Evolutionary conservation across 305 asterid genomes (phyloP).

Genomic region (Solanum aculeatissimum): DNA sequence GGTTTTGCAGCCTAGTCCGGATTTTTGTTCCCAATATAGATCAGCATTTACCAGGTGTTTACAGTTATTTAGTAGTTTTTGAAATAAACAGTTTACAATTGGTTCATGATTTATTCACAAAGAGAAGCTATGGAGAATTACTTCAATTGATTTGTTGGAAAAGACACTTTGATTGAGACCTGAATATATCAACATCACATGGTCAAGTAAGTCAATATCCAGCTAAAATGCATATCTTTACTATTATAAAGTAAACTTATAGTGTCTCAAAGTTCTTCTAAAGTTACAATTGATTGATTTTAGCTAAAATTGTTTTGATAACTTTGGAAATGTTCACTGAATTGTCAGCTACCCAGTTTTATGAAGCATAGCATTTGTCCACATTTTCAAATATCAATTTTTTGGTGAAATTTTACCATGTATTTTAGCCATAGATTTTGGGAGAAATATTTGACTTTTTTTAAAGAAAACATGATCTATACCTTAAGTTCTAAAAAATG

Average conservation of each 20-base stretch:
- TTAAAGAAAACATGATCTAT: too few relatives aligned
- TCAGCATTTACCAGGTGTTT: background rate
- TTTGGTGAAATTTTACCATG: too few relatives aligned
- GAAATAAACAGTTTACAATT: background rate
- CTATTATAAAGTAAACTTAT: too few relatives aligned
- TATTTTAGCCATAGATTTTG: too few relatives aligned
- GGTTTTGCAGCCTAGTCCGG: background rate
- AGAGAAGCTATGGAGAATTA: background rate
- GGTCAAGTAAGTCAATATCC: background rate
- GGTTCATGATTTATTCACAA: background rate
- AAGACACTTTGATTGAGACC: background rate
- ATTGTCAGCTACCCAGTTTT: background rate
- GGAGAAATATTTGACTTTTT: too few relatives aligned
- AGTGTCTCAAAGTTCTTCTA: too few relatives aligned
- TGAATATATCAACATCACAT: background rate
- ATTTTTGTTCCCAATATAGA: background rate
- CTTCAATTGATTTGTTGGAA: background rate
- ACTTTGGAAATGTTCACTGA: background rate
- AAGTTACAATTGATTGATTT: too few relatives aligned
- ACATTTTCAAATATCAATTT: too few relatives aligned
- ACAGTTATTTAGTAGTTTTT: background rate
- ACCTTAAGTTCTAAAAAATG: too few relatives aligned
- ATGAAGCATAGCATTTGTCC: background rate
- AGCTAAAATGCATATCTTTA: background rate
- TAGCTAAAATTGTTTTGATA: background rate